Percentiles rank a stretch among this genome's conserved stretches.
phyloP scores from a whole-genome alignment of 192 early-diverging fungal species.

The Podila verticillata region DNA sequence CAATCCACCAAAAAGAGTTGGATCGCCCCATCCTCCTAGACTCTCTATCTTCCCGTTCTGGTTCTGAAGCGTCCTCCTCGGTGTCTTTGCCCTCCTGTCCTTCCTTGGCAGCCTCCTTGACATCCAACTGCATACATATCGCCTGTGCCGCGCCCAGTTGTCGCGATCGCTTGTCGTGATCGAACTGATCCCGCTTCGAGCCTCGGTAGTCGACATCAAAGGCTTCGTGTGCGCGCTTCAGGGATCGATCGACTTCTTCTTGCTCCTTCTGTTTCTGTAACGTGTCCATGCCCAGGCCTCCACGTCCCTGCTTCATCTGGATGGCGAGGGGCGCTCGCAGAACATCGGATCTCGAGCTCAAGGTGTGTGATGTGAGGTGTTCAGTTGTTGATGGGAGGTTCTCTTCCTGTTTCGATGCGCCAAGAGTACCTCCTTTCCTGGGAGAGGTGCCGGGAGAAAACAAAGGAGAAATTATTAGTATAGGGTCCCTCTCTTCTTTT shows the following conservation, averaged over 20 bases:
- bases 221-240: constrained; percentile 21
- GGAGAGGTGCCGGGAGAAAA: background rate
- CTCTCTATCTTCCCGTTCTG: background rate
- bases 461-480: no score
- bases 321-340: constrained; percentile 26
- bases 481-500: no score
- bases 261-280: constrained; percentile 43
- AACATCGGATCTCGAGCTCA: background rate
- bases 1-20: constrained; percentile 48
- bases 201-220: constrained; percentile 55
- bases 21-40: constrained; percentile 15
- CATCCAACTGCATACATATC: constrained; percentile 55
- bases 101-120: constrained; percentile 20
- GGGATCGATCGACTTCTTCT: constrained; percentile 36
- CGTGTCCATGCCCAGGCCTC: constrained; percentile 59
- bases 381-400: background rate
- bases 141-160: constrained; percentile 47
- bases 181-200: constrained; percentile 32
- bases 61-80: background rate
- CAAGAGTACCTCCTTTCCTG: constrained; percentile 57
- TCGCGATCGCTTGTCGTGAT: constrained; percentile 42
- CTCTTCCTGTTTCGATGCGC: constrained; percentile 9
- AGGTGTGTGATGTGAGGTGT: background rate
- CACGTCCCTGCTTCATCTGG: constrained; percentile 48
- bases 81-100: background rate